phyloP scores from a whole-genome alignment of 2,329 filamentous ascomycete species.

The Aspergillus sp. region DNA sequence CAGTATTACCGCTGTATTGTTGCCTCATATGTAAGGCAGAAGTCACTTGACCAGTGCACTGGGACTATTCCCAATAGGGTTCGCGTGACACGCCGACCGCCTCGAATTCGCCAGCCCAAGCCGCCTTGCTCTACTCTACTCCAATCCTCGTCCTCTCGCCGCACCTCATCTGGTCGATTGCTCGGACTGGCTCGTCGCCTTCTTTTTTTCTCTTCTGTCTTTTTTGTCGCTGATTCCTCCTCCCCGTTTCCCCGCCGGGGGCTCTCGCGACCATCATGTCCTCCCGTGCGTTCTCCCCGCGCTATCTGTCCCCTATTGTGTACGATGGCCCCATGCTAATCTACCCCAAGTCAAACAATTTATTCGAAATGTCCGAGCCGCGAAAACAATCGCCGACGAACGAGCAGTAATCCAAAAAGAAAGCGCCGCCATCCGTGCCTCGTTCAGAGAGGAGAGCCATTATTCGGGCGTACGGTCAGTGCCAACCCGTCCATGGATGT shows the following conservation, averaged over 20 bases:
- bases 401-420: conserved; percentile 97
- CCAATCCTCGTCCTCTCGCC: no score
- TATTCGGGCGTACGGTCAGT: conserved; percentile 81
- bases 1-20: no score
- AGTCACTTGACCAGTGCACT: no score
- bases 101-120: no score
- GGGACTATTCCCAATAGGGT: no score
- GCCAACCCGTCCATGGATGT: conserved; percentile 5
- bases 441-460: conserved; percentile 92
- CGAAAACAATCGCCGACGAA: conserved; percentile 98
- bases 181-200: conserved; percentile 14
- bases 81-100: no score
- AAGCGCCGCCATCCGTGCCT: conserved; percentile 92
- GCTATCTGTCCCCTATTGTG: conserved; percentile 11
- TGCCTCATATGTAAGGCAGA: no score
- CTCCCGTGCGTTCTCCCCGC: conserved; percentile 41
- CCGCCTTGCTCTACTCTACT: no score
- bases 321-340: conserved; percentile 16
- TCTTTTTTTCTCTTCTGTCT: conserved; percentile 7
- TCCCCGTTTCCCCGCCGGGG: conserved; percentile 31
- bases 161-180: conserved; percentile 1
- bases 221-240: conserved; percentile 6
- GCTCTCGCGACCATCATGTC: conserved; percentile 47
- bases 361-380: conserved; percentile 96
- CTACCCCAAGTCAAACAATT: conserved; percentile 81